Base-by-base conservation (phyloP, 176 grass and related monocot species). In the Musa beccarii region DNA sequence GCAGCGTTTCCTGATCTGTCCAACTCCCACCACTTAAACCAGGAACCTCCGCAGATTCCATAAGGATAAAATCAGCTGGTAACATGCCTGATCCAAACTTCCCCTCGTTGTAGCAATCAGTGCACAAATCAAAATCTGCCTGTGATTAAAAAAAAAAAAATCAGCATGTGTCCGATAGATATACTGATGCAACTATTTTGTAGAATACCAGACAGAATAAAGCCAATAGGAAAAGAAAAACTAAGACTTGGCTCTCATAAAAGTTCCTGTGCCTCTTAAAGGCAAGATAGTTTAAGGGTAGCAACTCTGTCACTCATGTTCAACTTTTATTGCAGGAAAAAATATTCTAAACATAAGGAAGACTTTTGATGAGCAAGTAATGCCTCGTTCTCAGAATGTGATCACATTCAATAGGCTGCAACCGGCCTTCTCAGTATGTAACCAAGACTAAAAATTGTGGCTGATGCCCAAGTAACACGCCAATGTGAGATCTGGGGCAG, bases 81-180 rank as follows among this genome's bases (percentile, higher is more conserved):
- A 86, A 76, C 96, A 99, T 99, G 80, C 96, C 88, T 53, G 79
- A 21, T 70, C 83, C 91, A 25, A 99, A 94, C 81, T 99, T 99
- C 73, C 77, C 85, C 75, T 91, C 84, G 2, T 92, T 89, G 82
- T 91, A 99, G 82, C 96, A 99, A 71, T 92, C 89, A 78, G 85
- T 87, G 80, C 96, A 99, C 54, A 99, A 76, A 75, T 99, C 96
- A 86, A 94, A 99, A 94, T 99, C 96, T 80, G 96, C 96, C 96
- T 99, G 91, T 51, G 82, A 25, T 80, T 81, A 63, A n/a, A 24
- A 71, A 22, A 22, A 28, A 72, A 11, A 54, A 16, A 72, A 51
- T 69, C 70, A 63, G n/a, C 6, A 79, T 14, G 20, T 21, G 16
- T 13, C 19, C 24, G 20, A 8, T 4, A 16, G 43, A 51, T 25